Evolutionary conservation across 176 grass and related monocot genomes (phyloP).

Genomic region (Aechmea fasciata): DNA sequence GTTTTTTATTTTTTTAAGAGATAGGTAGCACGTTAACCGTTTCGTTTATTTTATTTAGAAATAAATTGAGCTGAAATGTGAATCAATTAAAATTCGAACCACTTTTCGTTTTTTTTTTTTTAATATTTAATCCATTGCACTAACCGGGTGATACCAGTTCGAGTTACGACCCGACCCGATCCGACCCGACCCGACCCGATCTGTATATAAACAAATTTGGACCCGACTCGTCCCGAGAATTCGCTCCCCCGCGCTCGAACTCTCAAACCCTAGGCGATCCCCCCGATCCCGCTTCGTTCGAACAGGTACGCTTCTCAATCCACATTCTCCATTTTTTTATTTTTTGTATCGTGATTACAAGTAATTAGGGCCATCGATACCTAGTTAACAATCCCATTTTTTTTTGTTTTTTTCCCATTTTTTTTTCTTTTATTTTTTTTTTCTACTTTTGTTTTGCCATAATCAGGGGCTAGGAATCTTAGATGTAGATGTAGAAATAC

Average conservation of each 20-base stretch:
- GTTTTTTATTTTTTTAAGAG: too few species aligned
- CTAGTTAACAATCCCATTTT: slow-evolving; percentile 1
- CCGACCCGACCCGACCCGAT: neutral
- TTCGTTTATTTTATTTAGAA: too few species aligned
- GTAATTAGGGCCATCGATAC: neutral
- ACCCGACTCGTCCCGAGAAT: too few species aligned
- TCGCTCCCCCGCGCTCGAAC: neutral
- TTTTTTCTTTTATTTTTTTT: neutral
- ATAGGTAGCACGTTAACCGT: too few species aligned
- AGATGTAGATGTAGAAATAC: neutral
- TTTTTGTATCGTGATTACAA: neutral
- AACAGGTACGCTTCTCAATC: neutral
- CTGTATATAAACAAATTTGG: neutral
- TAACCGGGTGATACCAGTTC: too few species aligned
- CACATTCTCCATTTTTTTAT: neutral
- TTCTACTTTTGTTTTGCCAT: neutral
- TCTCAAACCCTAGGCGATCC: neutral
- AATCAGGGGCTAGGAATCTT: neutral
- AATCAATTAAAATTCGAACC: too few species aligned
- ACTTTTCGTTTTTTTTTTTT: too few species aligned
- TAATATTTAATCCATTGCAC: too few species aligned
- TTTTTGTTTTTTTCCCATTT: neutral
- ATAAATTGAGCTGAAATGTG: too few species aligned
- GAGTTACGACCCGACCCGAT: too few species aligned
- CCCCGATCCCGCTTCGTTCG: neutral